A percentile compares a stretch with the other conserved stretches of the same genome.
phyloP scores from a whole-genome alignment of 495 filamentous ascomycete species.

The Cercophora sp. region DNA sequence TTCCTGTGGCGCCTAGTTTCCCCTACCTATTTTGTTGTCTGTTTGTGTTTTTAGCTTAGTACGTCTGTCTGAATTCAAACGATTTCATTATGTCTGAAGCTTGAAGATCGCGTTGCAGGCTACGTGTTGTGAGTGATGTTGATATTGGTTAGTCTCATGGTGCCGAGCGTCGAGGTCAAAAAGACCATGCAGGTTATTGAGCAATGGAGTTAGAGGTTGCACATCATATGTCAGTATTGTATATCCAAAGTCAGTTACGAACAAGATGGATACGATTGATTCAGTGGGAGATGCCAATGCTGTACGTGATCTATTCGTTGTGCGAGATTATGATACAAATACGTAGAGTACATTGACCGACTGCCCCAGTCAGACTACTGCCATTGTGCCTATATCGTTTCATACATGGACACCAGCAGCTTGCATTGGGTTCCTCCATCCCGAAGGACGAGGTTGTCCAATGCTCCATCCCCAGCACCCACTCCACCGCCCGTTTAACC shows the following conservation, averaged over 20 bases:
- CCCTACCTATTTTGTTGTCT: conserved; percentile 9
- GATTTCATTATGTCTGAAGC: background rate
- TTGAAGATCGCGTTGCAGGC: too few relatives aligned
- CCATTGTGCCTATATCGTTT: background rate
- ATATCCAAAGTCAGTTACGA: too few relatives aligned
- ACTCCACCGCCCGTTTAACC: conserved; percentile 46
- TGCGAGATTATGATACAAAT: conserved; percentile 2
- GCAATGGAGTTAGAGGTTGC: too few relatives aligned
- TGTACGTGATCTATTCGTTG: background rate
- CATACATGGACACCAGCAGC: too few relatives aligned
- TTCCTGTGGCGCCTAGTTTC: conserved; percentile 1
- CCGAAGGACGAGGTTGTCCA: background rate
- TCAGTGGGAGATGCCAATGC: background rate
- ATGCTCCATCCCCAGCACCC: background rate
- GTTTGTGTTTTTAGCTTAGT: conserved; percentile 21
- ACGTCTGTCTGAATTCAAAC: conserved; percentile 27
- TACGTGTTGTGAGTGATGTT: too few relatives aligned
- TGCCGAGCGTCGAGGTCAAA: too few relatives aligned
- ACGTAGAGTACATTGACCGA: background rate
- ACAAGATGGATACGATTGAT: too few relatives aligned
- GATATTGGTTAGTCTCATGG: conserved; percentile 3
- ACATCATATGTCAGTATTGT: too few relatives aligned
- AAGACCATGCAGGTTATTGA: too few relatives aligned
- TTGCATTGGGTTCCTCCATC: too few relatives aligned
- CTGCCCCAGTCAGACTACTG: background rate